These are phyloP conservation scores for Prinsepia uniflora DNA, from an alignment of 306 rosid species.

Conservation along the genomic window DNA sequence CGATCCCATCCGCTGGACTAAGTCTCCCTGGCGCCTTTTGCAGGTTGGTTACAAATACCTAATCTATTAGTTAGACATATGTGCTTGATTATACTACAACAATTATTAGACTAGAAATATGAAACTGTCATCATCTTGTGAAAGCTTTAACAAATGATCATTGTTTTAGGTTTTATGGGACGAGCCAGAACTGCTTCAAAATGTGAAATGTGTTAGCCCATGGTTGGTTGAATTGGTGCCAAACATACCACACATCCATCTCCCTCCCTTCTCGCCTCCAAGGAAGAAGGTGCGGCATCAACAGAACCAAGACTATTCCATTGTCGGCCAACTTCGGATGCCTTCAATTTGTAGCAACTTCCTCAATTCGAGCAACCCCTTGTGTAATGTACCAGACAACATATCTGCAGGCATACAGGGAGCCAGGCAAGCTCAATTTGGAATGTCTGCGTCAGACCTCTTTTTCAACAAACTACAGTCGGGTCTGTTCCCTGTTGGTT, in stretches of 20 bases:
- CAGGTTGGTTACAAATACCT: slow-evolving; percentile 44
- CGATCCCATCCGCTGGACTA: slow-evolving; percentile 74
- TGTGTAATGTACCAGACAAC: slow-evolving; percentile 40
- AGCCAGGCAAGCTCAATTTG: slow-evolving; percentile 99
- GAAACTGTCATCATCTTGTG: background rate
- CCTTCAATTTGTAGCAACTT: slow-evolving; percentile 47
- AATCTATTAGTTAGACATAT: no score
- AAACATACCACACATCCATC: slow-evolving; percentile 63
- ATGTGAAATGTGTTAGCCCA: slow-evolving; percentile 86
- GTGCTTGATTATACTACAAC: background rate
- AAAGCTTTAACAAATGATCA: background rate
- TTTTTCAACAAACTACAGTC: slow-evolving; percentile 49
- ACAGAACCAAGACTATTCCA: slow-evolving; percentile 50
- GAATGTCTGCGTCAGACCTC: slow-evolving; percentile 57
- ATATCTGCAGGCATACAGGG: slow-evolving; percentile 94
- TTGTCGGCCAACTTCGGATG: slow-evolving; percentile 57
- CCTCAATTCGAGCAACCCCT: slow-evolving; percentile 43
- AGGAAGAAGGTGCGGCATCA: slow-evolving; percentile 64
- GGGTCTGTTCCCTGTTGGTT: slow-evolving; percentile 42
- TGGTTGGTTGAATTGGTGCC: slow-evolving; percentile 88
- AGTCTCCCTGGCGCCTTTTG: slow-evolving; percentile 94
- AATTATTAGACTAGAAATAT: slow-evolving; percentile 2
- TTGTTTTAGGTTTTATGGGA: slow-evolving; percentile 79
- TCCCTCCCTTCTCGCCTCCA: slow-evolving; percentile 71
- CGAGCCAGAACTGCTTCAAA: slow-evolving; percentile 93